Evolutionary conservation across 306 rosid genomes (phyloP).

Genomic region (Casuarina cunninghamiana): DNA sequence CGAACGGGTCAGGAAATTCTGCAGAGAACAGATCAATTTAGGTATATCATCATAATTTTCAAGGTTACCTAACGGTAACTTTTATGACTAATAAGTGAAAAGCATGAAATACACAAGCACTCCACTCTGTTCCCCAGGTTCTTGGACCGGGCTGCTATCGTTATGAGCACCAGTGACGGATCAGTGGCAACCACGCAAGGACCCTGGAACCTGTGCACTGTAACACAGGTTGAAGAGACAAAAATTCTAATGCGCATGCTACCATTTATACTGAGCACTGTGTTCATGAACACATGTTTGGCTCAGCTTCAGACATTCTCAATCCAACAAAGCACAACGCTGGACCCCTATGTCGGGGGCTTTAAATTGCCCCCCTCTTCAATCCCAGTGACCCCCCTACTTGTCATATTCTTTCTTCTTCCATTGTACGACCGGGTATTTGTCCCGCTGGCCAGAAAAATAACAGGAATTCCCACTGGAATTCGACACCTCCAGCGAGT

Average conservation of each 20-base stretch:
- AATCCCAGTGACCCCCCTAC: slow-evolving; percentile 67
- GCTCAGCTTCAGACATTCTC: slow-evolving; percentile 90
- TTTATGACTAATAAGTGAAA: not conserved
- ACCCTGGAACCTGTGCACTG: slow-evolving; percentile 70
- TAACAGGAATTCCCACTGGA: slow-evolving; percentile 79
- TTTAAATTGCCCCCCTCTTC: slow-evolving; percentile 74
- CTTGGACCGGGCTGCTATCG: slow-evolving; percentile 70
- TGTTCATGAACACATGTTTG: slow-evolving; percentile 81
- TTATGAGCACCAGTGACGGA: slow-evolving; percentile 17
- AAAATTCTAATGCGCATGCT: slow-evolving; percentile 83
- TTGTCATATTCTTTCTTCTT: slow-evolving; percentile 53
- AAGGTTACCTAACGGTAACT: not conserved
- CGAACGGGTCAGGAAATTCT: slow-evolving; percentile 45
- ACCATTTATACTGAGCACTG: slow-evolving; percentile 75
- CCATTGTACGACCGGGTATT: slow-evolving; percentile 66
- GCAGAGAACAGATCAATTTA: slow-evolving; percentile 71
- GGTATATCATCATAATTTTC: slow-evolving; percentile 33
- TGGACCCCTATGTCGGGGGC: slow-evolving; percentile 49
- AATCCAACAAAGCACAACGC: slow-evolving; percentile 68
- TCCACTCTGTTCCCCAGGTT: slow-evolving; percentile 38
- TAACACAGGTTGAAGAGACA: slow-evolving; percentile 85
- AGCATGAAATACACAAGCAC: not conserved
- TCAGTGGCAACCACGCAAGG: slow-evolving; percentile 26
- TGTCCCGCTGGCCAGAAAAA: slow-evolving; percentile 68
- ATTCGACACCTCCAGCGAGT: slow-evolving; percentile 79